Conservation (phyloP, 257 asterid genomes). For the Solanum bulbocastanum region DNA sequence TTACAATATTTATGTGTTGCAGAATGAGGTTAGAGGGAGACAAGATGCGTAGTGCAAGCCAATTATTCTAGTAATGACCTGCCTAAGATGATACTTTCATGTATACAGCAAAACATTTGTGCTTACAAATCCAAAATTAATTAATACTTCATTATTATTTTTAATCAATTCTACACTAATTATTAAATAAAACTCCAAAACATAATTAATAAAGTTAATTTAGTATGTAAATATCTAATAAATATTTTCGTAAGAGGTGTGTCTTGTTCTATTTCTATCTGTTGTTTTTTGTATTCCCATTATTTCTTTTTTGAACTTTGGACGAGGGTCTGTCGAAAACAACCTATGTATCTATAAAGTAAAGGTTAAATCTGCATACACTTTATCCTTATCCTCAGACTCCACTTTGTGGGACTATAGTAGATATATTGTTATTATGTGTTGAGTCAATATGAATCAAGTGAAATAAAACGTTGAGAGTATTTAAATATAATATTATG, state of each 20-base stretch:
- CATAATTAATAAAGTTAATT: background rate
- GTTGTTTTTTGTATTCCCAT: background rate
- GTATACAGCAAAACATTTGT: background rate
- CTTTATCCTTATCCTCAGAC: fast-evolving
- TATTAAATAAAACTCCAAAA: background rate
- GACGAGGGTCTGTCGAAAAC: background rate
- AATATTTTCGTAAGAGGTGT: background rate
- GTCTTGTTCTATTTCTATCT: background rate
- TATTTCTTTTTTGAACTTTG: background rate
- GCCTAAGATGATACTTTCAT: background rate
- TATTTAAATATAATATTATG: background rate
- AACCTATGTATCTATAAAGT: fast-evolving
- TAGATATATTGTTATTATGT: fast-evolving
- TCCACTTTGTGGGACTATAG: fast-evolving
- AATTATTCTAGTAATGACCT: background rate
- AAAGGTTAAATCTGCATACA: background rate
- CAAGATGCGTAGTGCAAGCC: background rate
- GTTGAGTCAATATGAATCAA: background rate
- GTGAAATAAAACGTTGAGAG: fast-evolving
- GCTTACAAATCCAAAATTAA: background rate
- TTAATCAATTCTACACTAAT: background rate
- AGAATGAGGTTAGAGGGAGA: background rate
- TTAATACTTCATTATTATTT: background rate
- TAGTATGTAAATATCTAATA: background rate
- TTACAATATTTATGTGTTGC: background rate